Evolutionary conservation across 2,329 filamentous ascomycete genomes (phyloP).

Genomic region (Colletotrichum filicis): DNA sequence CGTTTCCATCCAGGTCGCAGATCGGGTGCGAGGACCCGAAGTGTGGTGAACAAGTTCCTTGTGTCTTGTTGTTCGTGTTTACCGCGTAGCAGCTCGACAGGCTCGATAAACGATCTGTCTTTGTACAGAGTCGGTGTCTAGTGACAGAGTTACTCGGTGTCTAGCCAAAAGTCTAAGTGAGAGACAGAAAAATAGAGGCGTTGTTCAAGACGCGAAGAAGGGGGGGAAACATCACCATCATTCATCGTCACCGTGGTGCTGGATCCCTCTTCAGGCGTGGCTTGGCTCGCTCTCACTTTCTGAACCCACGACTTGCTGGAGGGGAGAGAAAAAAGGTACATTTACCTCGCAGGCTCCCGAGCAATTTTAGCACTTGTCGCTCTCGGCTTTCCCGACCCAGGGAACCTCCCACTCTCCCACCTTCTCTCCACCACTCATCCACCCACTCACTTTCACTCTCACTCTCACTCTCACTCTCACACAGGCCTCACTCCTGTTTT

Average conservation of each 20-base stretch:
- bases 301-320: not conserved
- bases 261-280: slow-evolving; percentile 7
- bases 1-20: not conserved
- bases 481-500: not conserved
- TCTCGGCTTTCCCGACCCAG: slow-evolving; percentile 30
- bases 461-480: not conserved
- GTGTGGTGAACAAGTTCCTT: not conserved
- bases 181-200: not conserved
- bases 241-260: not conserved
- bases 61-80: not conserved
- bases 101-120: not conserved
- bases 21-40: not conserved
- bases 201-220: not conserved
- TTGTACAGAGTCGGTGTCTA: not conserved
- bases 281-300: not conserved
- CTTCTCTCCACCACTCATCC: not conserved
- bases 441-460: not conserved
- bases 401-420: not conserved
- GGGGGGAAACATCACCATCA: not conserved
- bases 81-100: no score
- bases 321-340: not conserved
- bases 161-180: not conserved
- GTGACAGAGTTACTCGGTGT: not conserved
- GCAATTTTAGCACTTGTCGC: slow-evolving; percentile 9
- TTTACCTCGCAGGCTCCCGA: not conserved